These are phyloP conservation scores for Tolypocladium amazonense DNA, from an alignment of 2,329 filamentous ascomycete species.

Conservation along the genomic window DNA sequence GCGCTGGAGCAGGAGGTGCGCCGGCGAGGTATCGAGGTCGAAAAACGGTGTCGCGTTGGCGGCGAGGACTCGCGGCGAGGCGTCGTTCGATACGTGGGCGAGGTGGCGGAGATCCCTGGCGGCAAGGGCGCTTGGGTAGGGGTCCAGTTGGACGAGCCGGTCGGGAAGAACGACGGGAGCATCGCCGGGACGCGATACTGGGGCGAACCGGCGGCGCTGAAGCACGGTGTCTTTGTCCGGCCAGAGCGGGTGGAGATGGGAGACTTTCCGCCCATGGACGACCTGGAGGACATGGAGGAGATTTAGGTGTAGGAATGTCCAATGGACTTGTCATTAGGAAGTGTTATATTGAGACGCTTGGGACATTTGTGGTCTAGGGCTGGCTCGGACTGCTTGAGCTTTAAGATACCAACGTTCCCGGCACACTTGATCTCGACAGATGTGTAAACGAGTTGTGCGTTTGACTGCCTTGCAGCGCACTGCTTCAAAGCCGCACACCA, in stretches of 20 bases:
- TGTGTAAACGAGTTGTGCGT: background rate
- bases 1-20: conserved; percentile 60
- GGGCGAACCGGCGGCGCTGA: conserved; percentile 49
- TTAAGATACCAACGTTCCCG: background rate
- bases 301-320: conserved; percentile 29
- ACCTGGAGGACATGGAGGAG: conserved; percentile 70
- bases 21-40: conserved; percentile 54
- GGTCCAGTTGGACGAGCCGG: conserved; percentile 66
- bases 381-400: background rate
- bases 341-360: background rate
- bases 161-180: conserved; percentile 73
- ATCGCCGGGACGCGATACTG: conserved; percentile 61
- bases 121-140: conserved; percentile 61
- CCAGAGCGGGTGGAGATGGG: conserved; percentile 70
- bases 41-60: conserved; percentile 54
- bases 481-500: background rate
- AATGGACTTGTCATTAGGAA: background rate
- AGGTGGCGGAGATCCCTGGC: conserved; percentile 62
- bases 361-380: background rate
- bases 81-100: conserved; percentile 59
- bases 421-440: background rate
- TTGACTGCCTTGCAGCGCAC: background rate
- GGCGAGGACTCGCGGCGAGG: conserved; percentile 61
- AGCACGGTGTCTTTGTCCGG: conserved; percentile 69
- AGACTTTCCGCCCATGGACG: conserved; percentile 59